Base-by-base conservation (phyloP, 495 filamentous ascomycete species). In the Darksidea phi region DNA sequence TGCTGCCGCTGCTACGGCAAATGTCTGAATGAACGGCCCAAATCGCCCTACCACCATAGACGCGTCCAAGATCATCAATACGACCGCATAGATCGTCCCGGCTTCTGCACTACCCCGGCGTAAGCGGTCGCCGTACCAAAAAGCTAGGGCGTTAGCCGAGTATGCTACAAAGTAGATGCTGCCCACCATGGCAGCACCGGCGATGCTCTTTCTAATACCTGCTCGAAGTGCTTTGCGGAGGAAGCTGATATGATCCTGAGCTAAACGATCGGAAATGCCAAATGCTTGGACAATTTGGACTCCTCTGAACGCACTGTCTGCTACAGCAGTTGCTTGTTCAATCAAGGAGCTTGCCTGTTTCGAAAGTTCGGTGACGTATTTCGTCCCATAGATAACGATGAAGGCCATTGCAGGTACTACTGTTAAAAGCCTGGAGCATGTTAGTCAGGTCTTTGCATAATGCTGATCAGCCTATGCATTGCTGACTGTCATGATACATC, bases 251-350 rank as follows among this genome's bases (percentile, higher is more conserved):
- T 82, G 79, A n/a, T 74, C 74, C 12, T 65, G 57, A 6, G 71
- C 67, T 7, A 84, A 64, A 2, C 59, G 42, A 0, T 69, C 67
- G 25, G 77, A 71, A 0, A 79, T 81, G 52, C 76, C 76, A 47
- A 83, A 80, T 1, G 83, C 79, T 45, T 83, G 75, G 0, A 86
- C 80, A 1, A 78, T 77, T 15, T 77, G 76, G 32, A 84, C 76
- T 0, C 76, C 74, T 15, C 70, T 70, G 28, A 86, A 74, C 0
- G 77, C 76, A 21, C 77, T 80, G 36, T 80, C 75, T 1, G 82
- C 81, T 10, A 83, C 64, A 0, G 70, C 49, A 23, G 28, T 32
- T 4, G 81, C 73, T 21, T 69, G 68, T 25, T 67, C 66, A 11
- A 47, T 48, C 24, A 55, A 57, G 12, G 50, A 41, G 5, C 63